These are phyloP conservation scores for Lagenidium sp. DNA, from an alignment of 352 stramenopile species.

Conservation along the genomic window DNA sequence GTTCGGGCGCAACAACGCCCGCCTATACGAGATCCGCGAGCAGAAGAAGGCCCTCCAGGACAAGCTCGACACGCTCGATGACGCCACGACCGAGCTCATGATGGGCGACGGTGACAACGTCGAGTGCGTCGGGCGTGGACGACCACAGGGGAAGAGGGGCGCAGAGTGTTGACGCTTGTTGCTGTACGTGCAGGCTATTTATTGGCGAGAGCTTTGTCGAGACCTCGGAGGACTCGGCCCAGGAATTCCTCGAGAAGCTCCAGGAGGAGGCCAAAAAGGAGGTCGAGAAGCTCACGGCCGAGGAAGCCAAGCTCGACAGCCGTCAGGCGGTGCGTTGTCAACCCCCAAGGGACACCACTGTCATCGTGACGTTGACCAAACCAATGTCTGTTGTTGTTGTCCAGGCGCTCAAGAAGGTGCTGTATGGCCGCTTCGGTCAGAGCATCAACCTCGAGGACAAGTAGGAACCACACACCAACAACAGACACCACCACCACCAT, in stretches of 20 bases:
- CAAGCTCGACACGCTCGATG: slow-evolving; percentile 93
- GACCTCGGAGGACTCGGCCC: slow-evolving; percentile 89
- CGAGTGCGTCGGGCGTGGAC: slow-evolving; percentile 25
- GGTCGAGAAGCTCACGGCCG: slow-evolving; percentile 73
- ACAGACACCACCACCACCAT: neutral
- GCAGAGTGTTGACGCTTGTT: neutral
- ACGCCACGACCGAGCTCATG: slow-evolving; percentile 97
- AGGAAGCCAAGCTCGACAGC: slow-evolving; percentile 84
- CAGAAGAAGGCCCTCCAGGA: slow-evolving; percentile 89
- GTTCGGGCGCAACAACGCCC: slow-evolving; percentile 95
- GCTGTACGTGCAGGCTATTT: slow-evolving; percentile 59
- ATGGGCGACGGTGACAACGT: slow-evolving; percentile 88
- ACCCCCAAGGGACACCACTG: too few relatives aligned
- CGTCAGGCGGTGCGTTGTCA: slow-evolving; percentile 76
- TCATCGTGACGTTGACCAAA: neutral
- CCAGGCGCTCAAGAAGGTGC: slow-evolving; percentile 87
- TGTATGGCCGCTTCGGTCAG: slow-evolving; percentile 95
- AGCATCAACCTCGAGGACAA: slow-evolving; percentile 96
- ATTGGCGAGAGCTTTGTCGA: slow-evolving; percentile 96
- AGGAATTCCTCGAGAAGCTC: slow-evolving; percentile 90
- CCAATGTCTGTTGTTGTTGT: neutral
- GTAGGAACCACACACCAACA: slow-evolving; percentile 15
- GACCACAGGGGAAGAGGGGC: neutral
- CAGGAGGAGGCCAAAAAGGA: slow-evolving; percentile 75
- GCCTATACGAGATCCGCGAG: slow-evolving; percentile 88